These are phyloP conservation scores for Suillus placidus DNA, from an alignment of 768 basidiomycete species.

Conservation along the genomic window DNA sequence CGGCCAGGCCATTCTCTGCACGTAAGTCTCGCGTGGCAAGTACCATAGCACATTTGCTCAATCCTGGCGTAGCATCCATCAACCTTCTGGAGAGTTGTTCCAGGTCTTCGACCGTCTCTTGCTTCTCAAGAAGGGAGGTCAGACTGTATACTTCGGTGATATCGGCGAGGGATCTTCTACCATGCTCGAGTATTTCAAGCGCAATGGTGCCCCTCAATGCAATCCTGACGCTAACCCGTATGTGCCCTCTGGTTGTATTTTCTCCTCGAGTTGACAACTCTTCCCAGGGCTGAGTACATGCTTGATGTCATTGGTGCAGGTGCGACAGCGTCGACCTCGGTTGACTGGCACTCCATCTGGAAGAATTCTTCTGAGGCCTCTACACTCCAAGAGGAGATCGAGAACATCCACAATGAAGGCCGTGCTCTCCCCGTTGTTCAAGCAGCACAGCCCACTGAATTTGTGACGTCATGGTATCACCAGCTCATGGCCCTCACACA, in stretches of 20 bases:
- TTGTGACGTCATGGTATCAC: constrained; percentile 54
- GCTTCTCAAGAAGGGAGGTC: constrained; percentile 74
- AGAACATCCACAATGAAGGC: constrained; percentile 48
- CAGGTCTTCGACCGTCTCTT: constrained; percentile 80
- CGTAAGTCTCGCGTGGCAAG: constrained; percentile 24
- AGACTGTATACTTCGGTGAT: constrained; percentile 93
- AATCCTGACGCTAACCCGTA: constrained; percentile 79
- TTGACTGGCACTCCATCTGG: constrained; percentile 91
- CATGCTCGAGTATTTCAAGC: constrained; percentile 76
- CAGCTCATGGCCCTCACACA: constrained; percentile 48
- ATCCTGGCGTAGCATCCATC: constrained; percentile 54
- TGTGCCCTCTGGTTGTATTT: constrained; percentile 20
- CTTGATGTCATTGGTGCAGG: constrained; percentile 89
- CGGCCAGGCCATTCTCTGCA: constrained; percentile 89
- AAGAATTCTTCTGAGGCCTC: constrained; percentile 64
- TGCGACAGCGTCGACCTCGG: constrained; percentile 67
- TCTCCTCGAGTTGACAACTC: neutral
- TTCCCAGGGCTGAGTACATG: constrained; percentile 60
- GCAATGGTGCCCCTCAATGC: constrained; percentile 67
- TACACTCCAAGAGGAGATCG: constrained; percentile 46
- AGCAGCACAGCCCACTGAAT: constrained; percentile 44
- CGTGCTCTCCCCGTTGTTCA: constrained; percentile 45
- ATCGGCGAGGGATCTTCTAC: constrained; percentile 74
- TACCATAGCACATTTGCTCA: neutral
- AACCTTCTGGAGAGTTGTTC: constrained; percentile 84